A percentile compares a stretch with the other conserved stretches of the same genome.
Conservation (phyloP, 1,284 basidiomycete genomes). For the Ceratobasidium sp. region DNA sequence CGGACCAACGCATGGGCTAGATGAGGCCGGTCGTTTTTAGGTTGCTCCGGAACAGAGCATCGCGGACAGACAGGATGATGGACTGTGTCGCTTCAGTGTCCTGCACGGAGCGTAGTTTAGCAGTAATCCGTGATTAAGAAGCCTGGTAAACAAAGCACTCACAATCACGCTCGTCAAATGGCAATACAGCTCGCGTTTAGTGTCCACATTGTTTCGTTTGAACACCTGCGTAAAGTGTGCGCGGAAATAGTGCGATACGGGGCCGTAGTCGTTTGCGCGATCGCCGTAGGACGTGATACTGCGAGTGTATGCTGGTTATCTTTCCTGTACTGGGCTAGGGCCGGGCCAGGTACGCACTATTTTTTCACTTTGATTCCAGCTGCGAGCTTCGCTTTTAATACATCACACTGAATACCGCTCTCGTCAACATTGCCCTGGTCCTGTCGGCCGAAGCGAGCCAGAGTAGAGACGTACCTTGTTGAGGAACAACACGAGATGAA, state of each 20-base stretch:
- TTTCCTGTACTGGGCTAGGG: neutral
- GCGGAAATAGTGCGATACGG: conserved; percentile 76
- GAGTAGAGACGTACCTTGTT: conserved; percentile 63
- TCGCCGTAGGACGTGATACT: conserved; percentile 82
- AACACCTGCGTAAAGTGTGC: conserved; percentile 57
- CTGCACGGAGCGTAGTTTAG: neutral
- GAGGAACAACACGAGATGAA: conserved; percentile 73
- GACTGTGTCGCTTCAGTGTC: conserved; percentile 34
- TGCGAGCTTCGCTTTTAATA: conserved; percentile 69
- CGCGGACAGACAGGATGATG: conserved; percentile 27
- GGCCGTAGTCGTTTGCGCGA: conserved; percentile 71
- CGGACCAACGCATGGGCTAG: conserved; percentile 1
- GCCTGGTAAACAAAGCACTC: conserved; percentile 3
- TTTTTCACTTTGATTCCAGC: conserved; percentile 69
- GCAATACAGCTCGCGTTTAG: conserved; percentile 43
- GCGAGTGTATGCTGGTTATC: conserved; percentile 2
- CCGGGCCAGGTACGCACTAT: conserved; percentile 60
- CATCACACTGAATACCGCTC: conserved; percentile 61
- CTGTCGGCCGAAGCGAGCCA: conserved; percentile 14
- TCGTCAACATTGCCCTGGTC: neutral
- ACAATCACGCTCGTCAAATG: conserved; percentile 44
- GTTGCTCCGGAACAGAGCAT: conserved; percentile 30
- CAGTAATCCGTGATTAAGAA: neutral
- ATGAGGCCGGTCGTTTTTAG: conserved; percentile 30
- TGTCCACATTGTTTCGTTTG: conserved; percentile 43